phyloP scores from a whole-genome alignment of 768 basidiomycete genomes.

The Psilocybe cubensis region DNA sequence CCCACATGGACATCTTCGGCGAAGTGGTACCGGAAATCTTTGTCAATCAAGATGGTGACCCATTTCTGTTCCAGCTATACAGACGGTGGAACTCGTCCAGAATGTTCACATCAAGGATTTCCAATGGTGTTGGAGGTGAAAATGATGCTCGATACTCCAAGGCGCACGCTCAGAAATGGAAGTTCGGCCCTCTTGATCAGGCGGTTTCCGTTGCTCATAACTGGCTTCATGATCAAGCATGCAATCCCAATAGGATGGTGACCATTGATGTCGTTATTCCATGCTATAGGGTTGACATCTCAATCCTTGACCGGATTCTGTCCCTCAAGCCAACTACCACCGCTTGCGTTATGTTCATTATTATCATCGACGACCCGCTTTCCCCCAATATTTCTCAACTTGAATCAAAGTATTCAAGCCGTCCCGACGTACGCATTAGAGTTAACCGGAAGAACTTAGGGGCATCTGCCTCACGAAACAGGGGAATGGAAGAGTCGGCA shows the following conservation, averaged over 20 bases:
- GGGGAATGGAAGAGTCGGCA: slow-evolving; percentile 55
- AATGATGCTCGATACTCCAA: slow-evolving; percentile 51
- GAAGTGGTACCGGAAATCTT: slow-evolving; percentile 53
- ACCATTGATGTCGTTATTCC: slow-evolving; percentile 62
- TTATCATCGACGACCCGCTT: slow-evolving; percentile 59
- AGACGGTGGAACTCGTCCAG: slow-evolving; percentile 54
- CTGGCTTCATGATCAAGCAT: slow-evolving; percentile 36
- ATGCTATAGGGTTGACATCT: slow-evolving; percentile 54
- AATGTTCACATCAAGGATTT: slow-evolving; percentile 47
- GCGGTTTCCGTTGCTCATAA: slow-evolving; percentile 37
- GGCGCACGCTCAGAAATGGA: slow-evolving; percentile 48
- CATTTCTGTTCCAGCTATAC: slow-evolving; percentile 63
- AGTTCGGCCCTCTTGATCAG: slow-evolving; percentile 46
- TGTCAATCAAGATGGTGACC: slow-evolving; percentile 63
- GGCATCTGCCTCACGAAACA: slow-evolving; percentile 57
- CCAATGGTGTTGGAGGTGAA: slow-evolving; percentile 51
- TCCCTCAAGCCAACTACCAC: slow-evolving; percentile 43
- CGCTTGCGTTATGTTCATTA: slow-evolving; percentile 55
- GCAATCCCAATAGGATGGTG: slow-evolving; percentile 34
- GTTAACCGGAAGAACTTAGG: slow-evolving; percentile 50
- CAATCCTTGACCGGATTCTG: slow-evolving; percentile 47
- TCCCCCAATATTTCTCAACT: slow-evolving; percentile 44
- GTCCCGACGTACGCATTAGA: slow-evolving; percentile 57
- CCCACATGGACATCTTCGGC: slow-evolving; percentile 61
- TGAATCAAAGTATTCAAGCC: slow-evolving; percentile 38